Evolutionary conservation across 2,329 filamentous ascomycete species (phyloP), one percentile per base, ranked within the genome.

Genomic region (Fusarium sambucinum): DNA sequence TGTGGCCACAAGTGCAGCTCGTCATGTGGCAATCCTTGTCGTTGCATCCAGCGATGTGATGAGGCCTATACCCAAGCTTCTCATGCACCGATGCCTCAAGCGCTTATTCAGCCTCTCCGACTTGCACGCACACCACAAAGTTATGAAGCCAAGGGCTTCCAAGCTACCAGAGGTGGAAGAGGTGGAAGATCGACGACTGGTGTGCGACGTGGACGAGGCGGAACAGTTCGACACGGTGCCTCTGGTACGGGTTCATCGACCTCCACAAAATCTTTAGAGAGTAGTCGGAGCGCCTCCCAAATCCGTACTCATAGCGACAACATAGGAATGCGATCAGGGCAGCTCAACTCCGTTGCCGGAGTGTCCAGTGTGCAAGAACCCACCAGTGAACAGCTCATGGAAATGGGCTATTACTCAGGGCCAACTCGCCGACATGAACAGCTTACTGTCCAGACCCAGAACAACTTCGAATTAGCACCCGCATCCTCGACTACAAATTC

Each of bases 321-420:
- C 16, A n/a, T 21, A 25, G 13, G 32, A 12, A 19, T 37, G 13
- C 9, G 19, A 12, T 10, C 25, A 17, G 6, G 23, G 3, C 32
- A 25, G 9, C 19, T 19, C 19, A 5, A 27, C 30, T 12, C 5
- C 21, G 17, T 23, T 38, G 23, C 6, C 16, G 23, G 17, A 38
- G 47, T 25, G 17, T 13, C 32, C 23, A 38, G 2, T 5, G n/a
- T 40, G 16, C 17, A 40, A 9, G 53, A 89, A 86, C 21, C 88
- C 86, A 8, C 91, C 86, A 75, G 69, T 79, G 51, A 60, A 70
- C 46, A 75, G 59, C 29, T 92, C 87, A 74, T 74, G 55, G 63
- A 72, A 16, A 29, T n/a, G 3, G 69, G 67, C 0, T 72, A 69
- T 17, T 47, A 55, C 42, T 13, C 30, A 6, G 32, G 19, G 7